These are phyloP conservation scores for Talaromyces ruber DNA, from an alignment of 495 filamentous ascomycete genomes.

Conservation along the genomic window DNA sequence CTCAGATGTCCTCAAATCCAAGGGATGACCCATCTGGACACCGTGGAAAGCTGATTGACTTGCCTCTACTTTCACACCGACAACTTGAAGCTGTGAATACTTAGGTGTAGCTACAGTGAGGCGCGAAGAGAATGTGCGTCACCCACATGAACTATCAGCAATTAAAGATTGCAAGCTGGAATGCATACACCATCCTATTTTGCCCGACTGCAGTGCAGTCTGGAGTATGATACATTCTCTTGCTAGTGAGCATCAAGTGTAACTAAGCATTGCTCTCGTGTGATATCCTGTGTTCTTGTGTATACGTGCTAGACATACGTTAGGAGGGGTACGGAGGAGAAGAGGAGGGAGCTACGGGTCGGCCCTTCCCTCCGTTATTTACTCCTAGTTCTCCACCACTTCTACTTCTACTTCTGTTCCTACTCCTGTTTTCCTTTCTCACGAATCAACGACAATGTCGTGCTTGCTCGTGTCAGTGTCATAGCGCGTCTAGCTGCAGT, in stretches of 20 bases:
- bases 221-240: neutral
- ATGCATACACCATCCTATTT: neutral
- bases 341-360: neutral
- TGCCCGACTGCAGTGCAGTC: neutral
- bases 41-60: neutral
- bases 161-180: neutral
- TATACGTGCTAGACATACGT: neutral
- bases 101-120: neutral
- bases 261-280: neutral
- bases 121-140: neutral
- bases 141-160: neutral
- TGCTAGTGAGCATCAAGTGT: neutral
- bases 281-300: neutral
- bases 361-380: neutral
- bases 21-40: neutral
- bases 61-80: neutral
- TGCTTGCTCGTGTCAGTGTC: neutral
- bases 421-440: neutral
- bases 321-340: neutral
- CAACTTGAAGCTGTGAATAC: neutral
- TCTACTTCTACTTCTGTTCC: neutral
- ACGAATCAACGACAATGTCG: neutral
- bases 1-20: no score
- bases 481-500: neutral
- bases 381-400: neutral